These are phyloP conservation scores for Pythium scleroteichum DNA, from an alignment of 352 stramenopile species.

Conservation along the genomic window DNA sequence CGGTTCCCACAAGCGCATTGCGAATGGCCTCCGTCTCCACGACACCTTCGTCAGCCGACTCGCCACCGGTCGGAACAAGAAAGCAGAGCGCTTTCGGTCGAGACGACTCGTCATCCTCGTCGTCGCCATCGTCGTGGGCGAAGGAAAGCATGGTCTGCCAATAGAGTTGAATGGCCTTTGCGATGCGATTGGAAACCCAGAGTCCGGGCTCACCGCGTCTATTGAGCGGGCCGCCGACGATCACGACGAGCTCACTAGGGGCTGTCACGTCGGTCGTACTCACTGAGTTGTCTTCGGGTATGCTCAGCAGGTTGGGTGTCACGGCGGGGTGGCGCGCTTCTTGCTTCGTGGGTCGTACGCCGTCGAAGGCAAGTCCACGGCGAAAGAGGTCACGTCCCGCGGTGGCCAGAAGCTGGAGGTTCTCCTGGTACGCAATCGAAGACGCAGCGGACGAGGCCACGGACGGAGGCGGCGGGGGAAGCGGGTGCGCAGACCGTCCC, in stretches of 20 bases:
- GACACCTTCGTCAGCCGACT: conserved; percentile 40
- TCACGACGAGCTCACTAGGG: conserved; percentile 49
- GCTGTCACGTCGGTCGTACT: conserved; percentile 1
- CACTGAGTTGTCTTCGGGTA: conserved; percentile 43
- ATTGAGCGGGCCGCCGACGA: conserved; percentile 42
- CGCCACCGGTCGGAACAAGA: conserved; percentile 40
- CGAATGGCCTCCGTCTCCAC: conserved; percentile 52
- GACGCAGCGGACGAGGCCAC: conserved; percentile 7
- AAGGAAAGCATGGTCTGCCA: conserved; percentile 46
- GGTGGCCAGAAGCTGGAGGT: conserved; percentile 43
- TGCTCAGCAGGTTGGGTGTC: conserved; percentile 51
- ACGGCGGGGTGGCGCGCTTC: conserved; percentile 47
- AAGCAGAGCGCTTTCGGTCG: conserved; percentile 23
- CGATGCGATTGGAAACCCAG: conserved; percentile 38
- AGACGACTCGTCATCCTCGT: conserved; percentile 2
- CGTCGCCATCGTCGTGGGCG: conserved; percentile 28
- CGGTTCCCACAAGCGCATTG: conserved; percentile 47
- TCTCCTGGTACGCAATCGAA: conserved; percentile 9
- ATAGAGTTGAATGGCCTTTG: conserved; percentile 52
- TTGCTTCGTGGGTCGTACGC: conserved; percentile 35
- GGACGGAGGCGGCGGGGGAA: conserved; percentile 17
- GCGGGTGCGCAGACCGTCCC: not conserved
- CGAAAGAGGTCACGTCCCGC: conserved; percentile 67
- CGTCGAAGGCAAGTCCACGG: conserved; percentile 52
- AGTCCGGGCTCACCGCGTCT: conserved; percentile 33